These are phyloP conservation scores for Angomonas desouzai DNA, from an alignment of 208 protist genomes.

Conservation along the genomic window DNA sequence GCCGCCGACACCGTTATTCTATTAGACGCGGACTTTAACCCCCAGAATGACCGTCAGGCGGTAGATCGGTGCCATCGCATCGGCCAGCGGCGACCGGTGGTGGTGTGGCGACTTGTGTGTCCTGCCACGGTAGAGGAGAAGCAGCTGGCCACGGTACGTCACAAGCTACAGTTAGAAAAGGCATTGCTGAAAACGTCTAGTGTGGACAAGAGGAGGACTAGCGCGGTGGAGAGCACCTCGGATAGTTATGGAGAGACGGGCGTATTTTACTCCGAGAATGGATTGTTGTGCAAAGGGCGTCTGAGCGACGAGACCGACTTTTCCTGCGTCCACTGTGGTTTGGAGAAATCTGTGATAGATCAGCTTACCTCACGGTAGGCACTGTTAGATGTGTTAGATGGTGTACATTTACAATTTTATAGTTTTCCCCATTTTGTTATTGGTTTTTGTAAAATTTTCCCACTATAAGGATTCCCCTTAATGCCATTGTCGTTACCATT, in stretches of 20 bases:
- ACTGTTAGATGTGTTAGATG: background rate
- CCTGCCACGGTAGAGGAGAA: constrained; percentile 88
- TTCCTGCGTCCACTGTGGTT: background rate
- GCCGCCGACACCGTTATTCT: constrained; percentile 96
- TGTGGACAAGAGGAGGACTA: background rate
- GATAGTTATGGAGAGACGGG: background rate
- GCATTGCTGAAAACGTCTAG: constrained; percentile 8
- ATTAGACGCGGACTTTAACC: constrained; percentile 94
- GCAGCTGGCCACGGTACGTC: constrained; percentile 48
- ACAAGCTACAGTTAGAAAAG: constrained; percentile 21
- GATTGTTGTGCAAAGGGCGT: background rate
- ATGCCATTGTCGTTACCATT: too few species aligned
- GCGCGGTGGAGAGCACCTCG: background rate
- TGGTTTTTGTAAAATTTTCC: constrained; percentile 9
- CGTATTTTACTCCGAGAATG: background rate
- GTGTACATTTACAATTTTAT: too few species aligned
- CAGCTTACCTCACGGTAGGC: background rate
- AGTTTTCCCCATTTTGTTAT: background rate
- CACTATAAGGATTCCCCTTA: too few species aligned
- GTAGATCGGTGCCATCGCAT: constrained; percentile 92
- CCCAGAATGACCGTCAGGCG: constrained; percentile 93
- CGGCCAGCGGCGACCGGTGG: constrained; percentile 91
- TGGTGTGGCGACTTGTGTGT: constrained; percentile 90
- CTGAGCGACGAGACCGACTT: background rate
- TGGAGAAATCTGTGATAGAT: background rate